A percentile compares a stretch with the other conserved stretches of the same genome.
Conservation (phyloP, 2,329 filamentous ascomycete species). For the Peltaster fructicola region DNA sequence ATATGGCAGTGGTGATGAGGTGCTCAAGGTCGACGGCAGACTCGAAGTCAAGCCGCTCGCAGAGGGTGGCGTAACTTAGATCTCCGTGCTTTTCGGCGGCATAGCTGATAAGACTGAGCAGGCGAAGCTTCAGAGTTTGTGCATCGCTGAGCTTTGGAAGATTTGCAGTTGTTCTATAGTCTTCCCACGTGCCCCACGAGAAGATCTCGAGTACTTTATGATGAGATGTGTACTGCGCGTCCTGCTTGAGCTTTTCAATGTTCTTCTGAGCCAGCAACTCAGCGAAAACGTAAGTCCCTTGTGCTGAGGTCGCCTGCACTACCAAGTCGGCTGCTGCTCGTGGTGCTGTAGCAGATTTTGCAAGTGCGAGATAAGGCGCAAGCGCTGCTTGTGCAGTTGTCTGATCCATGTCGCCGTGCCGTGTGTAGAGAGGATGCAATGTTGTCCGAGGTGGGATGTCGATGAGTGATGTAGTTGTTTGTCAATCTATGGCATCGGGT, state of each 20-base stretch:
- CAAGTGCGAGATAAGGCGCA: constrained; percentile 78
- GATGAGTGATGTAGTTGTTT: no score
- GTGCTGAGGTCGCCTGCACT: constrained; percentile 70
- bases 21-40: constrained; percentile 59
- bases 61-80: constrained; percentile 57
- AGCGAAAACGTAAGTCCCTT: constrained; percentile 81
- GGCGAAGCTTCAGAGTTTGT: constrained; percentile 72
- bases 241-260: constrained; percentile 51
- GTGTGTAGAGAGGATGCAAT: background rate
- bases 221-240: constrained; percentile 45
- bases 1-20: constrained; percentile 73
- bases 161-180: constrained; percentile 42
- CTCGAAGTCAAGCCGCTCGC: constrained; percentile 46
- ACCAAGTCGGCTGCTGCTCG: constrained; percentile 75
- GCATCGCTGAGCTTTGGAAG: constrained; percentile 55
- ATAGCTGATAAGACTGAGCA: constrained; percentile 74
- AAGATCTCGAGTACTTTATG: constrained; percentile 71
- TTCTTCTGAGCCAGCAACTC: constrained; percentile 74
- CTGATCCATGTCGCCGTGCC: constrained; percentile 46
- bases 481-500: no score
- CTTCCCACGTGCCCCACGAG: constrained; percentile 73
- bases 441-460: background rate
- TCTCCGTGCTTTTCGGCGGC: constrained; percentile 38
- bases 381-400: constrained; percentile 41
- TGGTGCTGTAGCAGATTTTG: constrained; percentile 68